Base-by-base conservation (phyloP, 768 basidiomycete genomes). In the Ephemerocybe angulata region DNA sequence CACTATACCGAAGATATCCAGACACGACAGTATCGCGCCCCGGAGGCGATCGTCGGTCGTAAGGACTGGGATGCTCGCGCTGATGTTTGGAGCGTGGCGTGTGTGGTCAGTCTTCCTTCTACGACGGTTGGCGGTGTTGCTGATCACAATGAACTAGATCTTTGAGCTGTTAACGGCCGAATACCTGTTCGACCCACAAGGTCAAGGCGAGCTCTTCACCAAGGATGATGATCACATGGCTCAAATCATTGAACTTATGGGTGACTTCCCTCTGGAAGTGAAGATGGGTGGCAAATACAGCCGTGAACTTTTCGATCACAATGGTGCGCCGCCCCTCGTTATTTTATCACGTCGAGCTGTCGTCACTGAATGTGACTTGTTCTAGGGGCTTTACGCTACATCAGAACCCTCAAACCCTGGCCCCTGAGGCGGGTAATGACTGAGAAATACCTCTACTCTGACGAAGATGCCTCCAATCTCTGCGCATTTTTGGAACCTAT, bases 211-310 rank as follows among this genome's bases (percentile, higher is more conserved):
- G 60, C 71, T 89, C 43, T 95, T 92, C 64, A 86, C 84, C 55
- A 94, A 94, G 70, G 93, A 97, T 68, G 93, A 95, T 64, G 96
- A 98, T 67, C 94, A 97, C 62, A 84, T 95, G 81, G 94, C 94
- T 31, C 93, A 95, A 73, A 91, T 96, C 58, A 87, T 95, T 53
- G 94, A 97, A 74, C 76, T 97, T 10, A 72, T 95, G 55, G 93
- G 93, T 30, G 89, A 93, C 70, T 84, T 87, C 58, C 72, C 83
- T 13, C 63, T 85, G 25, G 80, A 84, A 47, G 77, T 87, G 41
- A 93, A 91, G 73, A 84, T 88, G 80, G 86, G 85, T 24, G 93
- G 94, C 29, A 87, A 84, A 63, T 93, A 87, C 67, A 88, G 87
- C 60, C 79, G 86, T 52, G 91, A 96, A 63, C 68, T 96, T 58